Evolutionary conservation across 129 eudicot species (phyloP).

Genomic region (Gnaphalium uliginosum): DNA sequence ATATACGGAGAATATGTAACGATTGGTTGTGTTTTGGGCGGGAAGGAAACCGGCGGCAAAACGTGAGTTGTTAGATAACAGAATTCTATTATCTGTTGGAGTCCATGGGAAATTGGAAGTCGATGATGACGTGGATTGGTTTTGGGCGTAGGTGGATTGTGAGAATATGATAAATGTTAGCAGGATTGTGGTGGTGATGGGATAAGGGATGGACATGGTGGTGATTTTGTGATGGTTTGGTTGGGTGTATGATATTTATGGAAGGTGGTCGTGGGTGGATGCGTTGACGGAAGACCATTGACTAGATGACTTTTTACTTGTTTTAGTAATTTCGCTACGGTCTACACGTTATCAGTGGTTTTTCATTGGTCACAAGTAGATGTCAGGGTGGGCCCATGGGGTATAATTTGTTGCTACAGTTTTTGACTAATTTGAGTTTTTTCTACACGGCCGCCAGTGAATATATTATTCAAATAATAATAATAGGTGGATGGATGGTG

Average conservation of each 20-base stretch:
- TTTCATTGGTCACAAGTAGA: not conserved
- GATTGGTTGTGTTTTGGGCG: constrained; percentile 28
- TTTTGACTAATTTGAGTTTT: too few species aligned
- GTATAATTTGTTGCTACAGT: too few species aligned
- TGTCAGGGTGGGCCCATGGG: not conserved
- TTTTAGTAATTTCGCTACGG: too few species aligned
- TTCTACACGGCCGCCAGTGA: too few species aligned
- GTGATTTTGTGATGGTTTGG: constrained; percentile 6
- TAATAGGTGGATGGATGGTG: too few species aligned
- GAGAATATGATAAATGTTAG: constrained; percentile 27
- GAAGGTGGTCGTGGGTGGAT: not conserved
- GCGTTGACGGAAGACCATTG: constrained; percentile 32
- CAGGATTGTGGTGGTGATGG: constrained; percentile 5
- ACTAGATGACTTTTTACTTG: not conserved
- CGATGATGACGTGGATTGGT: constrained; percentile 20
- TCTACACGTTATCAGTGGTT: not conserved
- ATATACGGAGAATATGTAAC: constrained; percentile 66
- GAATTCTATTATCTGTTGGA: constrained; percentile 53
- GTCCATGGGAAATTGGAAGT: constrained; percentile 58
- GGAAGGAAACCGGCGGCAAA: constrained; percentile 77
- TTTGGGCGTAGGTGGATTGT: constrained; percentile 25
- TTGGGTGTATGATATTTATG: not conserved
- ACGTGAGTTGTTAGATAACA: constrained; percentile 62
- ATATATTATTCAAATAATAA: too few species aligned
- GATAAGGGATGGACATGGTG: constrained; percentile 17